Base-by-base conservation (phyloP, 257 asterid species). In the Solanum bulbocastanum region DNA sequence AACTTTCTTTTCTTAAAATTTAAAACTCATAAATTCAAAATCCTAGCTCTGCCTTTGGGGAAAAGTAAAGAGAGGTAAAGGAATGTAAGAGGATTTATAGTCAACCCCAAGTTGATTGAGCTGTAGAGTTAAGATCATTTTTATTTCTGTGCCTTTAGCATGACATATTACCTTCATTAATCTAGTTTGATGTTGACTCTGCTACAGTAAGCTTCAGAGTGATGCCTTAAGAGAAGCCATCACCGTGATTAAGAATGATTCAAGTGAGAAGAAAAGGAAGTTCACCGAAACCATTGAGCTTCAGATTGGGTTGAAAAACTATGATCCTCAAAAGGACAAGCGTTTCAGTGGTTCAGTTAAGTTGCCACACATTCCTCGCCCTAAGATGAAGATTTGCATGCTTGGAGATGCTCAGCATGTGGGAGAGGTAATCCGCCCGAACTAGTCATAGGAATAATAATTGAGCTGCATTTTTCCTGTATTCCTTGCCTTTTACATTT, bases 281-380 rank as follows among this genome's bases (percentile, higher is more conserved):
- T 81, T 81, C 68, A 81, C 85, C 4, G 85, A 81, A 81, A 81
- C 85, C 42, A 46, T 81, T 81, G 85, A 81, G 85, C 85, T 81
- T 3, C 85, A 81, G 85, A 81, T 81, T 81, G 85, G 85, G 3
- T 60, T 81, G 85, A 81, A 81, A 81, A 81, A 81, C 42, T 81
- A 81, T 30, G 85, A 81, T 81, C 85, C 85, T 18, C 85, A 81
- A 30, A 81, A 81, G 11, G 85, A 81, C 68, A 81, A 81, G 85
- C 85, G 85, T 81, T 81, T 81, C 68, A 81, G 85, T 46, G 85
- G 85, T 46, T 81, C 85, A 30, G 85, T 81, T 32, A 81, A 81
- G 68, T 81, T 81, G 85, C 85, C 85, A n/a, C 85, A 81, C 85
- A 81, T 81, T 30, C 85, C 85, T 81, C 85, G 85, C 66, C 85